Base-by-base conservation (phyloP, 2,329 filamentous ascomycete species). In the Drechslerella coelobrocha region DNA sequence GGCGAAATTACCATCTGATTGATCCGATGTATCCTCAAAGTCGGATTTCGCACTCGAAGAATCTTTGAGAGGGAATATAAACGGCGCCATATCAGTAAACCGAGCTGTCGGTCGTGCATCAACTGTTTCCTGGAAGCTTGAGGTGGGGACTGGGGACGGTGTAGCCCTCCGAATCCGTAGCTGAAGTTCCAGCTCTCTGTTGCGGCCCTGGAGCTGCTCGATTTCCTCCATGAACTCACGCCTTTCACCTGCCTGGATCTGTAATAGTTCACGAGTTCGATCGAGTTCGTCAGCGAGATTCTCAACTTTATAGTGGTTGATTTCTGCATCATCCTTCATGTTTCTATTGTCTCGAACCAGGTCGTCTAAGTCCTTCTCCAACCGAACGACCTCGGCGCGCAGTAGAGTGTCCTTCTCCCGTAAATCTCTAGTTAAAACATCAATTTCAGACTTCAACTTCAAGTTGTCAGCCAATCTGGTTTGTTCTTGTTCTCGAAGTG, bases 181-280 rank as follows among this genome's bases (percentile, higher is more conserved):
- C 54, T 69, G 65, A 41, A 69, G 65, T 21, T 69, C 65, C 19
- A 69, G 47, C 26, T 69, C 65, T 47, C 65, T 69, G 24, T 69
- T 69, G 14, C 65, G 57, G 9, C 52, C 65, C 21, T 61, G 34
- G 19, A 69, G 57, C 45, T 59, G 65, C 31, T 69, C 65, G 14
- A 69, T 69, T 26, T 69, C 57, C 29, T 69, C 65, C 65, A 69
- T 69, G 48, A 69, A 69, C 47, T 69, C 65, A 21, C 65, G 65
- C 10, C 65, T 31, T 27, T 69, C 65, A n/a, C 65, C 52, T 7
- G 65, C 65, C 37, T 69, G 65, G n/a, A 69, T 69, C 47, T 69
- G 65, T 9, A 69, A 34, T 7, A 69, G 34, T 29, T 69, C 65
- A 29, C 65, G 65, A n/a, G 65, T 69, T 48, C 65, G 52, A 23